Conservation (phyloP, 2,329 filamentous ascomycete species). For the Diaporthe velutina region DNA sequence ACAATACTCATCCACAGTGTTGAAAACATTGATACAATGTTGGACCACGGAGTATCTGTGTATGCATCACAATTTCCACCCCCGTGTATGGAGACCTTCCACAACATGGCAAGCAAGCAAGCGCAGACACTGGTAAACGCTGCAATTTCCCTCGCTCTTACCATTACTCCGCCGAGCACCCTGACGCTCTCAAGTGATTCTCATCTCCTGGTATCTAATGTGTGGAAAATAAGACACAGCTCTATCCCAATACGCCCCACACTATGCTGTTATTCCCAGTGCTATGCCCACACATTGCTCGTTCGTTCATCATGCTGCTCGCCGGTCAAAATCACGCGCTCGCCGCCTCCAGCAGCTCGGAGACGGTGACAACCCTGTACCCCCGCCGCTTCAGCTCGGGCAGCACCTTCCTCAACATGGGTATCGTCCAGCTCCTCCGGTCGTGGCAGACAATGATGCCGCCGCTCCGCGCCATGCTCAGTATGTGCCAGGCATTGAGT, state of each 20-base stretch:
- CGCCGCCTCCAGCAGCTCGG: constrained; percentile 68
- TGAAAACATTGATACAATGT: background rate
- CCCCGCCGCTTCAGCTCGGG: constrained; percentile 78
- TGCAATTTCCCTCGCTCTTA: constrained; percentile 1
- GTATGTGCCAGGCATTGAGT: constrained; percentile 82
- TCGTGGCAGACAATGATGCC: constrained; percentile 91
- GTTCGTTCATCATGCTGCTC: background rate
- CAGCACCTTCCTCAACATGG: constrained; percentile 81
- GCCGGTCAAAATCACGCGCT: background rate
- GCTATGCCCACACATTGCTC: background rate
- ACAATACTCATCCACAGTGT: background rate
- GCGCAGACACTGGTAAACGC: background rate
- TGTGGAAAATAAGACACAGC: background rate
- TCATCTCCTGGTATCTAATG: background rate
- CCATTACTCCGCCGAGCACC: background rate
- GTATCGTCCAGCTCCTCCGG: constrained; percentile 82
- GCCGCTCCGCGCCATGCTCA: constrained; percentile 83
- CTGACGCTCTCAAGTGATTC: background rate
- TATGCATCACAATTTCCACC: background rate
- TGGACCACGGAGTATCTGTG: background rate
- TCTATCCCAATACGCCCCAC: constrained; percentile 29
- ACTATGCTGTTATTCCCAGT: background rate
- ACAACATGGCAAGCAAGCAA: background rate
- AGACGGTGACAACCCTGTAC: constrained; percentile 79
- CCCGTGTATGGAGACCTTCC: background rate